Base-by-base conservation (phyloP, 202 grass and related monocot species). In the Schoenoplectus triqueter region DNA sequence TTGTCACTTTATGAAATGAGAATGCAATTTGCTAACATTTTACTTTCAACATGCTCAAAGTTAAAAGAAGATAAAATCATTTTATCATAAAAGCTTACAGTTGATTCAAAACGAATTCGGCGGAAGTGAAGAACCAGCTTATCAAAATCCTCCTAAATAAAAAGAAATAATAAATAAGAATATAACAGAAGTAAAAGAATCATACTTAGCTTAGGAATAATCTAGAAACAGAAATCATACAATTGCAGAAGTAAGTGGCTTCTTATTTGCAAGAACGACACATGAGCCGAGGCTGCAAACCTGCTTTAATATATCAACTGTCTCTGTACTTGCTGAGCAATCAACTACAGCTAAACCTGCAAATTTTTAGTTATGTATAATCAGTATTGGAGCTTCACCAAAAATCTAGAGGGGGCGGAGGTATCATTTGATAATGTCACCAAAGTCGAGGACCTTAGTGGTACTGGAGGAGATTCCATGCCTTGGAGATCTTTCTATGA, bases 21-120 rank as follows among this genome's bases (percentile, higher is more conserved):
- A 77, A 39, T 78, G 6, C 5, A 41, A 60, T 78, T 41, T 57
- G 6, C 0, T 60, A 0, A 52, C 1, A n/a, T 78, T 78, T 78
- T 78, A 31, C 41, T 17, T 42, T 17, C 11, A 78, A 59, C 42
- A 77, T 77, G 49, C 50, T 54, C 19, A 55, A 75, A 78, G 3
- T 55, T 56, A 15, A 47, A 77, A 44, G 2, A 40, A 77, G 73
- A 57, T 39, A 56, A 41, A 57, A 39, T 40, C 6, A 47, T 8
- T 14, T 71, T 70, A 20, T 17, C 3, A 45, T 22, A 51, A 39
- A 74, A 46, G 51, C 92, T 89, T 95, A 95, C 95, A 76, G 92
- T 95, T 87, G 95, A 95, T 88, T 98, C 95, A 67, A 95, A 98
- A 83, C 91, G 88, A 86, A 98, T 91, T 31, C 80, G 77, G 7